A percentile compares a stretch with the other conserved stretches of the same genome.
Evolutionary conservation across 2,329 filamentous ascomycete genomes (phyloP).

Genomic region (Monosporascus sp.): DNA sequence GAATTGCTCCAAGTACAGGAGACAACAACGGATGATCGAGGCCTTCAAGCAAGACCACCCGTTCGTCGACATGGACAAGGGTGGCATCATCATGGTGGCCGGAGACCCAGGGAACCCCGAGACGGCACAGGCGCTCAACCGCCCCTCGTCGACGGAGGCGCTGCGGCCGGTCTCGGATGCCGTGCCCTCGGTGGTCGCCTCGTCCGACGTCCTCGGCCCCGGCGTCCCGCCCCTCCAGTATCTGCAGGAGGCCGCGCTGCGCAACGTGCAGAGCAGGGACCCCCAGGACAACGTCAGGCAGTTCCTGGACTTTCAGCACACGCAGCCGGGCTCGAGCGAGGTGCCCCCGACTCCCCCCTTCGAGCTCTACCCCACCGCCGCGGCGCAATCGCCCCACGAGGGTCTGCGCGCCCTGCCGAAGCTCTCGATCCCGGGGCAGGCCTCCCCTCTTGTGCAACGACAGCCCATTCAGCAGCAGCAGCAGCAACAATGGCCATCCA

Average conservation of each 20-base stretch:
- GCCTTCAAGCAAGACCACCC: slow-evolving; percentile 73
- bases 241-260: slow-evolving; percentile 70
- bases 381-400: slow-evolving; percentile 40
- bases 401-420: slow-evolving; percentile 57
- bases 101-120: slow-evolving; percentile 74
- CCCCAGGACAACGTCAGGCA: slow-evolving; percentile 91
- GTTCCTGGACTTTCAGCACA: slow-evolving; percentile 79
- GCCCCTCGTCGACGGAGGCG: slow-evolving; percentile 45
- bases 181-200: slow-evolving; percentile 79
- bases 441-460: slow-evolving; percentile 1
- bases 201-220: slow-evolving; percentile 82
- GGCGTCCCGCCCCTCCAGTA: slow-evolving; percentile 58
- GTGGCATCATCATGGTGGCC: slow-evolving; percentile 69
- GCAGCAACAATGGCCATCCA: slow-evolving; percentile 11
- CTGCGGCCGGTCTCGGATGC: slow-evolving; percentile 68
- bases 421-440: slow-evolving; percentile 51
- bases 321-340: slow-evolving; percentile 41
- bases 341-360: slow-evolving; percentile 68
- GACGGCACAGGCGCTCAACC: slow-evolving; percentile 55
- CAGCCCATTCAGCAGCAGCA: slow-evolving; percentile 7
- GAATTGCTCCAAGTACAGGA: slow-evolving; percentile 76
- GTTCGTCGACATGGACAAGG: slow-evolving; percentile 51
- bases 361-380: slow-evolving; percentile 51
- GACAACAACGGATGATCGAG: slow-evolving; percentile 72
- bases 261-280: slow-evolving; percentile 65